Base-by-base conservation (phyloP, 108 stramenopile genomes). In the Cyclotella kingstonii region DNA sequence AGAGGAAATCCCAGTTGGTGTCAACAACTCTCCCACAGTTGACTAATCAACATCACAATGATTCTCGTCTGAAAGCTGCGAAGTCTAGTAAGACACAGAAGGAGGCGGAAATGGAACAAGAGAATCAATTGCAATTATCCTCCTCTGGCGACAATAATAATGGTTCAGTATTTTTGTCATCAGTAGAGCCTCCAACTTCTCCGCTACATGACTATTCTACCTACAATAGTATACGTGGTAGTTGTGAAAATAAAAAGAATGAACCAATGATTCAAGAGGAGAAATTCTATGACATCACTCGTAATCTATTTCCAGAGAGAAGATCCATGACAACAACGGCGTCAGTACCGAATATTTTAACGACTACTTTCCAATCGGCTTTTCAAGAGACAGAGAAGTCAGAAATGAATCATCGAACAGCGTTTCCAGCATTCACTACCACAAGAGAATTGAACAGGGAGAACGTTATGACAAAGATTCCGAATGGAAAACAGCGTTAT, bases 281-380 rank as follows among this genome's bases (percentile, higher is more conserved):
- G 9, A 5, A 34, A 36, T 19, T 36, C 22, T 53, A 38, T 53
- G 52, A 53, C 33, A 53, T 53, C 35, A 53, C 52, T 27, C 52
- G 35, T 38, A 53, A 53, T 25, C 35, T 53, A 4, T 53, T 53
- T 21, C 52, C 52, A 1, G 34, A 53, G 35, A 12, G 15, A 15
- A 40, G n/a, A 36, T 36, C 33, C 11, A 17, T 25, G 23, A 18
- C 52, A 10, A 46, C 19, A 4, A n/a, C n/a, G n/a, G n/a, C n/a
- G n/a, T n/a, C n/a, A n/a, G n/a, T n/a, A n/a, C n/a, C n/a, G n/a
- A n/a, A n/a, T n/a, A n/a, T n/a, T n/a, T n/a, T n/a, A n/a, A n/a
- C n/a, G n/a, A 22, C 21, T 46, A 46, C 21, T 23, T 18, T 46
- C 19, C 23, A 17, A 23, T 46, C 45, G 9, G 52, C 52, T 18